Evolutionary conservation across 2,329 filamentous ascomycete genomes (phyloP), one percentile per base, ranked within the genome.

Genomic region (Aspergillus sclerotialis): DNA sequence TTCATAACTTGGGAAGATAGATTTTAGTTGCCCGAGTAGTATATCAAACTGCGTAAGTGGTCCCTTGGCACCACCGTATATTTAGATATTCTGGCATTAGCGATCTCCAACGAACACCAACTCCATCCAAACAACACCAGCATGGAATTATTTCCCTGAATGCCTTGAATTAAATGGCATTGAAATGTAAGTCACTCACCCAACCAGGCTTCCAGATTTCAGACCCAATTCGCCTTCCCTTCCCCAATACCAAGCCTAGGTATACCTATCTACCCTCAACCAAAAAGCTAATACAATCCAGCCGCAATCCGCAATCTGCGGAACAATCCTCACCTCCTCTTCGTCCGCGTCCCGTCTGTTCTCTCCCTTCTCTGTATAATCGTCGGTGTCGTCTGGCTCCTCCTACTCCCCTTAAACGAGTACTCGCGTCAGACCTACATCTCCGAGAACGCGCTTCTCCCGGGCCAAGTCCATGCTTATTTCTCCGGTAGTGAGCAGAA

Each of bases 401-500:
- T 95, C 14, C 72, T 96, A 19, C 76, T 98, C 2, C 92, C 92
- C 3, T 73, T 96, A 34, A 76, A 96, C 61, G 77, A 89, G 46
- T 94, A 96, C 67, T 94, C 88, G 32, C 80, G 92, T 45, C 75
- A 77, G 40, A 98, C 90, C 1, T 98, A 98, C 62, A 92, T 98
- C 38, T 96, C 90, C 28, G 92, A 98, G 62, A 98, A 98, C 60
- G 92, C 92, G 8, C 78, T 98, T 21, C 70, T 98, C 10, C 92
- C 92, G 0, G 92, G 89, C 2, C 92, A 98, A 63, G 92, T 96
- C 7, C 90, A 96, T 65, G 94, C 92, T 2, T 98, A 98, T 63
- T 98, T 98, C 57, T 82, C 85, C 5, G 92, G 92, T 12, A 94
- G 87, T 60, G 92, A 98, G 58, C 89, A 96, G 67, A 84, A 95